Evolutionary conservation across 1,284 basidiomycete species (phyloP), one percentile per base, ranked within the genome.

Genomic region (Wallemia mellicola): DNA sequence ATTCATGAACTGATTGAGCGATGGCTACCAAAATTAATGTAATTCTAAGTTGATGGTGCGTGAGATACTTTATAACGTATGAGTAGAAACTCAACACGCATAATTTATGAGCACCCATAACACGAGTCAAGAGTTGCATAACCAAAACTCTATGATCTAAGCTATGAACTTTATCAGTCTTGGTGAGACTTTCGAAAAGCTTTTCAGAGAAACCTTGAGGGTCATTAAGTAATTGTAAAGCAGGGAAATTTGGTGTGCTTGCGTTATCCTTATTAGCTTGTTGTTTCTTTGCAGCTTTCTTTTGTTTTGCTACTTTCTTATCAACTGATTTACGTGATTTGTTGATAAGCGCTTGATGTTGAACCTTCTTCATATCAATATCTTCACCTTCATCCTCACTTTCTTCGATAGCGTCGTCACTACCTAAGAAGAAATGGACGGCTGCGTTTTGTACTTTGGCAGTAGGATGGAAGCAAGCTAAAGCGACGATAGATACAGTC

Each of bases 111-210:
- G 78, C 73, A 33, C 87, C 85, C 79, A 91, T 92, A 59, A 96
- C 83, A 58, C 94, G 81, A n/a, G 86, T 85, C 58, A 98, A 78
- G 38, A 99, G 81, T 69, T 96, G 89, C 87, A 98, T 94, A 67
- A 95, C 77, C 63, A 96, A 77, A 61, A 98, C 83, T 72, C 95
- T 96, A 76, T 96, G 92, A 65, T 96, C 91, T 64, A 98, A 78
- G 24, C 86, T 83, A 68, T 85, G 88, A 19, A 83, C 81, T 70
- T 91, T 94, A 76, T 95, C 91, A 70, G 91, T 80, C 54, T 77
- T 77, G 67, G 80, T 80, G 58, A 99, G 74, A 60, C 80, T 78
- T 67, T 92, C 85, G 68, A 89, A 96, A 1, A 99, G 77, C 69
- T 86, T 89, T 71, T 99, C 94, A 28, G 81, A 83, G 68, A 98